These are phyloP conservation scores for Hondaea fermentalgiana DNA, from an alignment of 108 stramenopile genomes.

Conservation along the genomic window DNA sequence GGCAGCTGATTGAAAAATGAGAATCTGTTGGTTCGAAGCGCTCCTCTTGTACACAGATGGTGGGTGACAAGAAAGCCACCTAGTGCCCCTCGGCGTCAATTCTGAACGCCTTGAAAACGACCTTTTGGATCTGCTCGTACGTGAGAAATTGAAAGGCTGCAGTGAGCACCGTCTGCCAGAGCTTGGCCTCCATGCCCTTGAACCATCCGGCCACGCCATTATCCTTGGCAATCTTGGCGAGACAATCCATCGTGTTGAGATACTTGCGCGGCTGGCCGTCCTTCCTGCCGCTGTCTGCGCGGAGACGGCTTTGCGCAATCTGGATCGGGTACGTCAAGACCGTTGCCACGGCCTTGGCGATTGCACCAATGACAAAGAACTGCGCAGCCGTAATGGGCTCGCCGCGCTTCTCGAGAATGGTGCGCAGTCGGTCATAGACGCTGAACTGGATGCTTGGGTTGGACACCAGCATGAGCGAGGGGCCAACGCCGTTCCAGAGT, in stretches of 20 bases:
- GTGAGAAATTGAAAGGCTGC: background rate
- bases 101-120: background rate
- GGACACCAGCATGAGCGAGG: slow-evolving; percentile 76
- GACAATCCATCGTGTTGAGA: slow-evolving; percentile 59
- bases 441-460: slow-evolving; percentile 87
- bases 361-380: slow-evolving; percentile 66
- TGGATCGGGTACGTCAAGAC: slow-evolving; percentile 77
- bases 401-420: slow-evolving; percentile 31
- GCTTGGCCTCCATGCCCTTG: slow-evolving; percentile 77
- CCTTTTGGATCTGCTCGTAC: background rate
- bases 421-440: slow-evolving; percentile 63
- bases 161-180: slow-evolving; percentile 78
- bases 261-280: slow-evolving; percentile 27
- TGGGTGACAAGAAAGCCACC: background rate
- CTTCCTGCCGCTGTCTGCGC: slow-evolving; percentile 44
- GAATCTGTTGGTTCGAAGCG: no score
- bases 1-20: no score
- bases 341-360: slow-evolving; percentile 76
- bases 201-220: slow-evolving; percentile 63
- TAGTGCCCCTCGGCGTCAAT: background rate
- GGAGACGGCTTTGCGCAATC: slow-evolving; percentile 59
- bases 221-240: slow-evolving; percentile 50
- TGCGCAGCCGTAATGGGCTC: slow-evolving; percentile 53
- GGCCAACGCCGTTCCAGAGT: slow-evolving; percentile 39
- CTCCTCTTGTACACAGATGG: no score